phyloP scores from a whole-genome alignment of 805 yeast genomes.

The Kodamaea lidongshanica region DNA sequence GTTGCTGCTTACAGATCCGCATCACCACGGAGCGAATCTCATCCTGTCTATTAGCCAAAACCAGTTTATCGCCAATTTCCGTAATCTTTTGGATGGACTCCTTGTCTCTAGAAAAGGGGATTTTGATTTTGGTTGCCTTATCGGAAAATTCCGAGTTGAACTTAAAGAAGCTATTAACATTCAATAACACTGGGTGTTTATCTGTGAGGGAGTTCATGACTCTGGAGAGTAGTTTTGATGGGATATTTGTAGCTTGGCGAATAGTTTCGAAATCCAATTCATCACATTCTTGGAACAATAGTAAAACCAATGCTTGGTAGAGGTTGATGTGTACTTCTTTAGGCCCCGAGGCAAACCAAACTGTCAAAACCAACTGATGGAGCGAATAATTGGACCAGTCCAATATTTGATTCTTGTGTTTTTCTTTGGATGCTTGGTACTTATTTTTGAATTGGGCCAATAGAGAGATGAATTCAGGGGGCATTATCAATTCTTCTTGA shows the following conservation, averaged over 20 bases:
- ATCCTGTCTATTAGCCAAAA: conserved; percentile 20
- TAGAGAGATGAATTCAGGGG: conserved; percentile 14
- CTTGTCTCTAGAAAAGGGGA: conserved; percentile 23
- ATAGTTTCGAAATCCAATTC: conserved; percentile 18
- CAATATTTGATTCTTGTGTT: conserved; percentile 20
- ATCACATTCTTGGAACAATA: conserved; percentile 30
- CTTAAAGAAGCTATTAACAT: conserved; percentile 7
- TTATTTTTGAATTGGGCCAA: conserved; percentile 18
- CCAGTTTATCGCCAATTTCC: conserved; percentile 5
- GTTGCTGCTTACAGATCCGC: conserved; percentile 27
- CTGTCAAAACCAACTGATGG: conserved; percentile 33
- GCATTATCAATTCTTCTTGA: conserved; percentile 14
- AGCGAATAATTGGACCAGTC: conserved; percentile 39
- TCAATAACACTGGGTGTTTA: conserved; percentile 23
- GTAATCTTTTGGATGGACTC: conserved; percentile 2
- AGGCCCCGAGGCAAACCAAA: conserved; percentile 24
- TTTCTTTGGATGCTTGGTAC: conserved; percentile 17
- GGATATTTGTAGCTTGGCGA: conserved; percentile 25
- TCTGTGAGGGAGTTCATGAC: conserved; percentile 27
- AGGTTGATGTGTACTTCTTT: conserved; percentile 35
- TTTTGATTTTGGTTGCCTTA: conserved; percentile 20
- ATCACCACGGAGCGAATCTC: conserved; percentile 26
- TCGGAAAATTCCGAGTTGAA: conserved; percentile 25
- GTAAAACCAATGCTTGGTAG: conserved; percentile 38
- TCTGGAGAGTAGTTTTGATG: conserved; percentile 21